Conservation (phyloP, 148 eudicot genomes). For the Arbutus unedo region DNA sequence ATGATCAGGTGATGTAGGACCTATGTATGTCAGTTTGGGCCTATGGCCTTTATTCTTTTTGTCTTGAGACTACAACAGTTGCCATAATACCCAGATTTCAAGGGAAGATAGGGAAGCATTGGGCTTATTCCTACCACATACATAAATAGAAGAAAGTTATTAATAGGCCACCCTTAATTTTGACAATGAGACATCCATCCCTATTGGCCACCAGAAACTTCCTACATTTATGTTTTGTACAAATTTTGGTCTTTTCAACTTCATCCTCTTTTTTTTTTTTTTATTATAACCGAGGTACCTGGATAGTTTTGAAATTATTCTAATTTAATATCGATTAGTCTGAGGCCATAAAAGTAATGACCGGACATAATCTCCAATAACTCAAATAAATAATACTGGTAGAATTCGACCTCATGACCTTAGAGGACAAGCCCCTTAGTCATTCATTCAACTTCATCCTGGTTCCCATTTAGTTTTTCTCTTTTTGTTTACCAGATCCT, state of each 20-base stretch:
- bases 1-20: slow-evolving; percentile 6
- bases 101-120: neutral
- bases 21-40: slow-evolving; percentile 10
- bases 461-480: neutral
- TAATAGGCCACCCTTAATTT: neutral
- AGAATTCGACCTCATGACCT: too few relatives aligned
- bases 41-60: slow-evolving; percentile 11
- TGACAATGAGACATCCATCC: slow-evolving; percentile 6
- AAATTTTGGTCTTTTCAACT: neutral
- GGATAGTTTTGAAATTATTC: too few relatives aligned
- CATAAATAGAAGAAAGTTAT: neutral
- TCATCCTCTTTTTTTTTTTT: neutral
- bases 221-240: neutral
- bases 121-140: neutral
- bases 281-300: too few relatives aligned
- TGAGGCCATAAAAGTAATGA: too few relatives aligned
- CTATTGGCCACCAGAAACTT: neutral
- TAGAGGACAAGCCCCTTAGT: too few relatives aligned
- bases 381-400: too few relatives aligned
- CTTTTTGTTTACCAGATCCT: neutral
- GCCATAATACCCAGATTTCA: slow-evolving; percentile 13
- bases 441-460: neutral
- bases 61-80: neutral
- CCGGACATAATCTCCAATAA: too few relatives aligned
- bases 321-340: too few relatives aligned